Evolutionary conservation across 2,329 filamentous ascomycete species (phyloP), one percentile per base, ranked within the genome.

Genomic region (Paracorniculantispora psalliotae): DNA sequence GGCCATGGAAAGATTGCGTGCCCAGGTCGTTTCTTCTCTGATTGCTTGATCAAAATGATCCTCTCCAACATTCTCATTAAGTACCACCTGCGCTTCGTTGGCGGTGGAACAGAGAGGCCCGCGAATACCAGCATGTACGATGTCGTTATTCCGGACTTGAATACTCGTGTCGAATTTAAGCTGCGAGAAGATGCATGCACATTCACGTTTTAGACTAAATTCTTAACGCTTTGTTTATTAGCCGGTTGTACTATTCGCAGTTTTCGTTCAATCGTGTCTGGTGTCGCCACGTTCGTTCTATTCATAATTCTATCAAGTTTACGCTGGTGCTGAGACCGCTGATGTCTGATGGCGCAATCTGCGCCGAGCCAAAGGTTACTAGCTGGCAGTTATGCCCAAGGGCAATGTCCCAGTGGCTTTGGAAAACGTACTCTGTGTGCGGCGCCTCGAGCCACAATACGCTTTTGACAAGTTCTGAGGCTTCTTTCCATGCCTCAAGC

Each of bases 401-500:
- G 12, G 57, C 57, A 8, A 47, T 28, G 30, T 59, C 57, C 57
- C 57, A 59, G 39, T 59, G 57, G 4, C 49, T 59, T 30, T 53
- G 48, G 30, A 59, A 59, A n/a, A 59, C 41, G 21, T 37, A 8
- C 28, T 59, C 57, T 6, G 23, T 39, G 13, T 30, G 47, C 15
- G 41, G 28, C 25, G 30, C 28, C 13, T 53, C 57, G 12, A 53
- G 39, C 57, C 57, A 59, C 25, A 59, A 13, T 21, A 52, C 49
- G 6, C 37, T 46, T 26, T 53, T 59, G n/a, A 53, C 30, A 0
- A 17, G 12, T 12, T 12, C 10, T 7, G 39, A 41, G 5, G 30
- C 39, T 2, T 52, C 57, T 19, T 52, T 5, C 57, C 57, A 59
- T 7, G 57, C 28, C 2, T 12, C 10, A 3, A 59, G 49, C 17